Percentiles rank a stretch among this genome's conserved stretches.
Evolutionary conservation across 2,329 filamentous ascomycete genomes (phyloP).

Genomic region (Diatrype stigma): DNA sequence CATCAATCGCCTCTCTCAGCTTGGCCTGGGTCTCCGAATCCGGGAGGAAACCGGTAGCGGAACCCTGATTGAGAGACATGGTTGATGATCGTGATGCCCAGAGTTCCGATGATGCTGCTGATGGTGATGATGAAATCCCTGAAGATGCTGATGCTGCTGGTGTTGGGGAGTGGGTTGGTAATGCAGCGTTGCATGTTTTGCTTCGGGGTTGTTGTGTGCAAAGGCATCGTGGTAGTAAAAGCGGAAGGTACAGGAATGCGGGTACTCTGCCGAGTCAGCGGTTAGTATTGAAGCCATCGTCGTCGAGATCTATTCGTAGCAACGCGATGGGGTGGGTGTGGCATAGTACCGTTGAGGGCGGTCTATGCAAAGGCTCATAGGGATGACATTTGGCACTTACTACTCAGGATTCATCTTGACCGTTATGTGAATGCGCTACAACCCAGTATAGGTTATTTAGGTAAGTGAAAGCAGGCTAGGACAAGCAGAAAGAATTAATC

Average conservation of each 20-base stretch:
- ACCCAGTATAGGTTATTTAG: slow-evolving; percentile 1
- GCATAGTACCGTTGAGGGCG: not conserved
- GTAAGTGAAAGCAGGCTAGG: slow-evolving; percentile 4
- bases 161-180: not conserved
- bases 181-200: too few species aligned
- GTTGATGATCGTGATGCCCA: not conserved
- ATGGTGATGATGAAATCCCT: too few species aligned
- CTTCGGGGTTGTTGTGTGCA: not conserved
- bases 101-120: not conserved
- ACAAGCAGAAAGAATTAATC: not conserved
- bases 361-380: too few species aligned
- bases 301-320: not conserved
- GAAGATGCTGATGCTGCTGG: not conserved
- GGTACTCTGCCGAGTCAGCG: not conserved
- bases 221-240: not conserved
- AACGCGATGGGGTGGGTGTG: too few species aligned
- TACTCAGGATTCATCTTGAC: slow-evolving; percentile 87
- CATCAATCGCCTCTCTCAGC: slow-evolving; percentile 15
- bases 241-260: slow-evolving; percentile 1
- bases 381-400: slow-evolving; percentile 51
- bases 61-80: not conserved
- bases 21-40: slow-evolving; percentile 18
- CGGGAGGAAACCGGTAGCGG: slow-evolving; percentile 12
- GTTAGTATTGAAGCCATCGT: slow-evolving; percentile 2
- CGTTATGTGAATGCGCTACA: slow-evolving; percentile 24